A percentile compares a stretch with the other conserved stretches of the same genome.
These are phyloP conservation scores for Colletotrichum simmondsii DNA, from an alignment of 2,329 filamentous ascomycete species.

Conservation along the genomic window DNA sequence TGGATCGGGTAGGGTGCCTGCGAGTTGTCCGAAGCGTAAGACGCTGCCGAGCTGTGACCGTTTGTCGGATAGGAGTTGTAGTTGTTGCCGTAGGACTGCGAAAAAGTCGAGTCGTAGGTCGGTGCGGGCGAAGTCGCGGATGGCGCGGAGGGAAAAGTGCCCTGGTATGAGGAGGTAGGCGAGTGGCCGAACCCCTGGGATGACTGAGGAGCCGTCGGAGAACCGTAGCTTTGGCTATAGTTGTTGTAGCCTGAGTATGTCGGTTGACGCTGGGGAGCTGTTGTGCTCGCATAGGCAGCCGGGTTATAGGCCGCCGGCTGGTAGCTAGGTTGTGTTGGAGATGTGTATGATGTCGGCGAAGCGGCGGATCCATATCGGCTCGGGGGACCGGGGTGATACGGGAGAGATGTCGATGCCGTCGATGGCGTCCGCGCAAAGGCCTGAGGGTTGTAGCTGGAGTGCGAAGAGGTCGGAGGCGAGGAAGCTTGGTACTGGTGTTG, in stretches of 20 bases:
- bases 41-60: constrained; percentile 49
- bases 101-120: constrained; percentile 49
- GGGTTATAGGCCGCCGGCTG: constrained; percentile 68
- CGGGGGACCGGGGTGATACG: constrained; percentile 58
- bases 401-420: constrained; percentile 62
- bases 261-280: constrained; percentile 60
- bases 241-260: constrained; percentile 60
- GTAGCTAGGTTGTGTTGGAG: constrained; percentile 54
- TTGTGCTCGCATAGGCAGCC: constrained; percentile 65
- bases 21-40: constrained; percentile 48
- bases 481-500: constrained; percentile 62
- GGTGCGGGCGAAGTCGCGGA: constrained; percentile 42
- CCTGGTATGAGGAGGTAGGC: constrained; percentile 46
- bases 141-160: constrained; percentile 35
- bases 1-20: constrained; percentile 63
- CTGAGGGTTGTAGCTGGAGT: constrained; percentile 77
- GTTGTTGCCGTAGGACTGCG: constrained; percentile 28
- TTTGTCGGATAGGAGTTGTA: constrained; percentile 53
- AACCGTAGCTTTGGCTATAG: constrained; percentile 55
- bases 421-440: constrained; percentile 68
- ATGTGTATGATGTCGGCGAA: constrained; percentile 47
- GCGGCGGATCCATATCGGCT: constrained; percentile 51
- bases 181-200: constrained; percentile 50
- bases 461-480: constrained; percentile 56
- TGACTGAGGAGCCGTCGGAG: constrained; percentile 47